Evolutionary conservation across 2,329 filamentous ascomycete species (phyloP), one percentile per base, ranked within the genome.

Genomic region (Fusarium odoratissimum): DNA sequence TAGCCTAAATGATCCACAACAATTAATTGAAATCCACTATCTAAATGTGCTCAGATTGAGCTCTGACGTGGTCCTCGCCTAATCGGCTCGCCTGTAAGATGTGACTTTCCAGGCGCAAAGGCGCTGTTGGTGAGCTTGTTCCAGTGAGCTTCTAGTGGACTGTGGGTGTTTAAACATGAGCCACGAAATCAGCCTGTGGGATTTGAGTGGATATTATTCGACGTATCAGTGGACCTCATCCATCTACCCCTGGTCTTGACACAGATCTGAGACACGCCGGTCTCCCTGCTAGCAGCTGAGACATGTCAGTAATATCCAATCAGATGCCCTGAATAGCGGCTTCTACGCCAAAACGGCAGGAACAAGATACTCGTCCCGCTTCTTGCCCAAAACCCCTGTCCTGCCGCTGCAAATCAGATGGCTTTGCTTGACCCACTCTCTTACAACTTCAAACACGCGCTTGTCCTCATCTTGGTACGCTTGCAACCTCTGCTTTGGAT

Each of bases 201-300:
- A 52, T 51, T 60, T 60, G 33, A 72, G 66, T 71, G 73, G 70
- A 52, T 23, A 41, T 35, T 13, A 19, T 28, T 57, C 31, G 49
- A 55, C 59, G 52, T 60, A 56, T 52, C 56, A 58, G 54, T 74
- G 59, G 67, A n/a, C 54, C 48, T 37, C 30, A 40, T 56, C 28
- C 44, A 45, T 35, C 17, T 44, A 25, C 49, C 63, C 75, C 72
- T 64, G 63, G 67, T 77, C 76, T 81, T 85, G 83, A 79, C 80
- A 85, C 83, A 83, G 78, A 83, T 83, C 81, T 83, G 83, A 84
- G 82, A 84, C 83, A 75, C 68, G 71, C 66, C 70, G 64, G 67
- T 57, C 64, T 55, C 62, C 69, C 56, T 75, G 68, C 41, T 60
- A 52, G 42, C 46, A 31, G 69, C 75, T 70, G 66, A 73, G 62